Evolutionary conservation across 768 basidiomycete genomes (phyloP).

Genomic region (Megacollybia marginata): DNA sequence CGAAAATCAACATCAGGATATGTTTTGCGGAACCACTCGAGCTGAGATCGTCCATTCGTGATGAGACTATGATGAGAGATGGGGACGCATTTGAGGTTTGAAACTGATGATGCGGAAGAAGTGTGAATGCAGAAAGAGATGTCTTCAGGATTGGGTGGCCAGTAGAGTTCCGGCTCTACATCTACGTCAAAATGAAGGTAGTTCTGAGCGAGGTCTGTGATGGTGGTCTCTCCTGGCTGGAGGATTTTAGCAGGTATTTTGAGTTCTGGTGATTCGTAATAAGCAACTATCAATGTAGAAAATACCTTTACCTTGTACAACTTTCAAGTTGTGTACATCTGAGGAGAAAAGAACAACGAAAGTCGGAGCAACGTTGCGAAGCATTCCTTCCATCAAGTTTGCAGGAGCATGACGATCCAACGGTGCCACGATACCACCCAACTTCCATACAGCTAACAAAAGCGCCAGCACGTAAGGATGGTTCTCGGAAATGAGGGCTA

Average conservation of each 20-base stretch:
- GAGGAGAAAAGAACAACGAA: slow-evolving; percentile 17
- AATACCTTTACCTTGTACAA: slow-evolving; percentile 15
- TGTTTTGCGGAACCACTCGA: no score
- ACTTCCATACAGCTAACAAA: slow-evolving; percentile 26
- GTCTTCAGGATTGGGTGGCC: slow-evolving; percentile 12
- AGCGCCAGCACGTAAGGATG: slow-evolving; percentile 25
- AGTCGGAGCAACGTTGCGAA: slow-evolving; percentile 20
- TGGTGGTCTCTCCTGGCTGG: slow-evolving; percentile 17
- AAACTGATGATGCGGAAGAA: slow-evolving; percentile 28
- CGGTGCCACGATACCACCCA: slow-evolving; percentile 24
- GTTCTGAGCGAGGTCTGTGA: slow-evolving; percentile 20
- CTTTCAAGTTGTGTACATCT: slow-evolving; percentile 13
- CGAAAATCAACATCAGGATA: no score
- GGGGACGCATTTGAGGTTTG: no score
- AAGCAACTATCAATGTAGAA: no score
- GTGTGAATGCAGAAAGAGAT: slow-evolving; percentile 24
- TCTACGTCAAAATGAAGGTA: slow-evolving; percentile 19
- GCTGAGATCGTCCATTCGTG: no score
- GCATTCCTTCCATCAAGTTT: slow-evolving; percentile 24
- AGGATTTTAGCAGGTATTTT: slow-evolving; percentile 13
- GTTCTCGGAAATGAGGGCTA: slow-evolving; percentile 28
- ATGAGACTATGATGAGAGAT: no score
- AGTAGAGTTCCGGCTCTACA: slow-evolving; percentile 17
- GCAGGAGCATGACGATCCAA: slow-evolving; percentile 24
- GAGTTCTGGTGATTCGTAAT: slow-evolving; percentile 6